Evolutionary conservation across 2,329 filamentous ascomycete species (phyloP), one percentile per base, ranked within the genome.

Genomic region (Exophiala sideris): DNA sequence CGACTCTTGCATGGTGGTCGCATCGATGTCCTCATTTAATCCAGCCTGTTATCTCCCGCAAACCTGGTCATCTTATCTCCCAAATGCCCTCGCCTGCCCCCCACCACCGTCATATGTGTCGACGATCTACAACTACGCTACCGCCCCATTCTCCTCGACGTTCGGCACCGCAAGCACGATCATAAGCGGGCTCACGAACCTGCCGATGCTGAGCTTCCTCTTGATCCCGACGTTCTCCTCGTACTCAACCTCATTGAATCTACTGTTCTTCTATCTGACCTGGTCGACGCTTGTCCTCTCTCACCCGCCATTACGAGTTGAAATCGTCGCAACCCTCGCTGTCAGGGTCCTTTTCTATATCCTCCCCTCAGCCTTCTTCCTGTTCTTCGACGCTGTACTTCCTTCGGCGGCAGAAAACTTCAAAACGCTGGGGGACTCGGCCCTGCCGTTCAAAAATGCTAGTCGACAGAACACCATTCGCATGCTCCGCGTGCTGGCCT

Each of bases 221-320:
- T 74, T 85, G 45, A 78, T 82, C 16, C 81, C 83, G 1, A 75
- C 79, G 44, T 68, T 84, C 54, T 80, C 82, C 5, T 86, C 87
- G 5, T 91, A 87, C 75, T 86, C 77, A 39, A 92, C 90, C 1
- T 91, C 86, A 1, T 76, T 95, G 59, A 96, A 94, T 69, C 74
- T 95, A 20, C 75, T 95, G 58, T 91, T 95, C 76, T 94, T 96
- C 71, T 92, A 91, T 70, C 81, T 95, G 74, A 92, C 89, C 63
- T 96, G 91, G 91, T 84, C 84, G 5, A 92, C 89, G 0, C 79
- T 96, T 32, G 83, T 95, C 36, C 76, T 92, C 2, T 87, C 87
- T 5, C 87, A 95, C 64, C 79, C 86, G 1, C 84, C 88, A 0
- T 75, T 94, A 12, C 81, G 83, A 54, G 82, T 96, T 53, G 89